Conservation (phyloP, 2,329 filamentous ascomycete species). For the Parascedosporium putredinis region DNA sequence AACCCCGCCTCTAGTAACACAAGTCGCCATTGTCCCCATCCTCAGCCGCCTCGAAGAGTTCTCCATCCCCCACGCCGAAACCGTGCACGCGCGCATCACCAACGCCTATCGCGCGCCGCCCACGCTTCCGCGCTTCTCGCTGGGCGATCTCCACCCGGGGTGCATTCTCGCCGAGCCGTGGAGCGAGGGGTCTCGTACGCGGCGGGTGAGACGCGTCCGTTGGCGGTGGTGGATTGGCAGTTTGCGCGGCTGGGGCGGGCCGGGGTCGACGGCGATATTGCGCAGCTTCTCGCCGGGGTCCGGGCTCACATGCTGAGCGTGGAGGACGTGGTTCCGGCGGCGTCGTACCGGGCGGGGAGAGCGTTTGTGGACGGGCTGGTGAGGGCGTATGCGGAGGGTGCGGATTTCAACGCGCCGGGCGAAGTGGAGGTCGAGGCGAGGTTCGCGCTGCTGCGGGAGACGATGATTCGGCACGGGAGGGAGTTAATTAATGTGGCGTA, state of each 20-base stretch:
- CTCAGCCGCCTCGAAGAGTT: constrained; percentile 7
- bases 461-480: constrained; percentile 12
- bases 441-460: constrained; percentile 10
- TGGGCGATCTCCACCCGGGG: constrained; percentile 14
- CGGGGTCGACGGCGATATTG: constrained; percentile 15
- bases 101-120: constrained; percentile 9
- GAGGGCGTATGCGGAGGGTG: not conserved
- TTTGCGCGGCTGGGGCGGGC: constrained; percentile 12
- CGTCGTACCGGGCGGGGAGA: not conserved
- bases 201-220: not conserved
- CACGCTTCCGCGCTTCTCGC: constrained; percentile 9
- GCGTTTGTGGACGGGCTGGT: not conserved
- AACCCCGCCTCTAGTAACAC: constrained; percentile 9
- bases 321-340: not conserved
- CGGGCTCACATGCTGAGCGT: not conserved
- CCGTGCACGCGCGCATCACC: constrained; percentile 8
- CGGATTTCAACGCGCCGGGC: constrained; percentile 5
- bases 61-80: constrained; percentile 6
- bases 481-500: constrained; percentile 14
- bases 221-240: constrained; percentile 13
- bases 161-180: constrained; percentile 12
- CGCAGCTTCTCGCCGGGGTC: constrained; percentile 13
- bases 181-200: constrained; percentile 10
- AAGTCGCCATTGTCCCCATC: constrained; percentile 12
- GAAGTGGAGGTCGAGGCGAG: not conserved